A percentile compares a stretch with the other conserved stretches of the same genome.
Conservation (phyloP, 345 rosid species). For the Camelina hispida region DNA sequence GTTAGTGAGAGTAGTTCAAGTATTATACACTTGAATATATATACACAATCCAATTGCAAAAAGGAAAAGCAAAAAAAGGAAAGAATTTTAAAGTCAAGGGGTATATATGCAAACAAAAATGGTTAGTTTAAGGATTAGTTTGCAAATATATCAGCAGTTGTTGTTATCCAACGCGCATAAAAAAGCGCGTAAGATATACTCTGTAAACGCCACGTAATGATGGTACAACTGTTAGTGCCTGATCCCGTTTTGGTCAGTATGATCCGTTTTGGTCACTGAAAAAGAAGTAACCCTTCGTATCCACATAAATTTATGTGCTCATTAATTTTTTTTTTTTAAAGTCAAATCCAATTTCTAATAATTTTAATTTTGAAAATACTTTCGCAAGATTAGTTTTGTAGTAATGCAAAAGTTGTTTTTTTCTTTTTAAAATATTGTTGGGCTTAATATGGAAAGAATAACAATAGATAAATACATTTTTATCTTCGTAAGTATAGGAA, state of each 20-base stretch:
- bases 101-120: background rate
- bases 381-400: too few species aligned
- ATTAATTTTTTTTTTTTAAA: background rate
- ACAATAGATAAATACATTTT: background rate
- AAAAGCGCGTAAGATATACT: conserved; percentile 30
- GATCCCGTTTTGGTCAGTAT: conserved; percentile 6
- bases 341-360: background rate
- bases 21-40: background rate
- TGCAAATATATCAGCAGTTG: conserved; percentile 9
- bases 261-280: background rate
- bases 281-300: background rate
- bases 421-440: background rate
- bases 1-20: background rate
- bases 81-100: background rate
- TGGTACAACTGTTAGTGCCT: background rate
- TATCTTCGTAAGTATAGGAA: background rate
- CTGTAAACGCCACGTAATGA: conserved; percentile 29
- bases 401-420: background rate
- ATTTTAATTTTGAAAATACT: background rate
- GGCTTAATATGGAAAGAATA: conserved; percentile 21
- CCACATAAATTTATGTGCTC: conserved; percentile 24
- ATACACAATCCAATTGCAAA: too few species aligned
- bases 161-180: conserved; percentile 31
- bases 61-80: background rate
- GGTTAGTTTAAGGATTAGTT: background rate